A percentile compares a stretch with the other conserved stretches of the same genome.
Conservation (phyloP, 2,329 filamentous ascomycete genomes). For the Aspergillus fijiensis region DNA sequence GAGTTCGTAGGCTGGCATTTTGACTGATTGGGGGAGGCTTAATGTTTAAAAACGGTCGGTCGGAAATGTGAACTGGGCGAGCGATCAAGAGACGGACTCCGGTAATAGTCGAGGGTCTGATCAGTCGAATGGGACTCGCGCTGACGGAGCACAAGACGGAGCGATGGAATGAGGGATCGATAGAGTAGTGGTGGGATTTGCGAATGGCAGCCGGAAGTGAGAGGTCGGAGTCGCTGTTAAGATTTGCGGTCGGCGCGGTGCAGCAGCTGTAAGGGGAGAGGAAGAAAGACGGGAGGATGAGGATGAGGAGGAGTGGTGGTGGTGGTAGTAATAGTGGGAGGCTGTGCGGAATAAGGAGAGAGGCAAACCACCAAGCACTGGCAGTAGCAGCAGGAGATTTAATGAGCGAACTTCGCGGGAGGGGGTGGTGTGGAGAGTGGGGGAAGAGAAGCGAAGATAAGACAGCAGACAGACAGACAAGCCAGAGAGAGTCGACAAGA, state of each 20-base stretch:
- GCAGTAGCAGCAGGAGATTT: conserved; percentile 11
- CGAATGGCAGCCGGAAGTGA: neutral
- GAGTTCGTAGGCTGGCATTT: conserved; percentile 65
- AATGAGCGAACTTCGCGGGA: conserved; percentile 7
- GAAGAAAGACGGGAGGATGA: neutral
- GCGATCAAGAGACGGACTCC: neutral
- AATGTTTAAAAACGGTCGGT: neutral
- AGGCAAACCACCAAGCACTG: conserved; percentile 12
- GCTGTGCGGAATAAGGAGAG: neutral
- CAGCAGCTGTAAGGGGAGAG: neutral
- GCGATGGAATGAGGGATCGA: neutral
- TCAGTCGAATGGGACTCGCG: neutral
- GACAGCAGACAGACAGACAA: conserved; percentile 6
- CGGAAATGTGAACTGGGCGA: neutral
- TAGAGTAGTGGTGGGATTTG: neutral
- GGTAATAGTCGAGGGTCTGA: neutral
- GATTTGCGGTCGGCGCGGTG: neutral
- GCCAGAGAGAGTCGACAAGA: conserved; percentile 1
- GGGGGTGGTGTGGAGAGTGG: conserved; percentile 3
- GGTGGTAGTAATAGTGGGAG: neutral
- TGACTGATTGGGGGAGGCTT: conserved; percentile 18
- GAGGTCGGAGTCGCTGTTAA: neutral
- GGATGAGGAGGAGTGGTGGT: neutral
- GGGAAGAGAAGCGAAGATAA: neutral
- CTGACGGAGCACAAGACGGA: neutral